Conservation (phyloP, 1,139 yeast species). For the Hemisphaericaspora xylofermentans region DNA sequence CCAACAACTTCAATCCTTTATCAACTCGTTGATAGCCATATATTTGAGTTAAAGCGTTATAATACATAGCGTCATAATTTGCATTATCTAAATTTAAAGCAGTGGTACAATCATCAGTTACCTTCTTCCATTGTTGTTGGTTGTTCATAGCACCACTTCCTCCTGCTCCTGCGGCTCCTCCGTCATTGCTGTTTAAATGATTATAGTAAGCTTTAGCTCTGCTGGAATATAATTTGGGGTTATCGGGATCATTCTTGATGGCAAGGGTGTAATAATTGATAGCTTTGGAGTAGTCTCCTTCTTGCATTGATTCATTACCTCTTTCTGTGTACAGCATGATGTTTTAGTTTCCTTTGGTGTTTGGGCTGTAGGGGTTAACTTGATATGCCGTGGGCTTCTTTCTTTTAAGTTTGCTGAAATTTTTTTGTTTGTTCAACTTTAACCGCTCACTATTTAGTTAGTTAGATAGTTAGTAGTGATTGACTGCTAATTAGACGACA, state of each 20-base stretch:
- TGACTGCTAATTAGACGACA: no score
- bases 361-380: no score
- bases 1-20: slow-evolving; percentile 26
- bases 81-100: slow-evolving; percentile 27
- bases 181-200: slow-evolving; percentile 6
- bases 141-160: no score
- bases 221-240: slow-evolving; percentile 15
- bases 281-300: slow-evolving; percentile 19
- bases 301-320: slow-evolving; percentile 13
- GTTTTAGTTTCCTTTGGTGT: background rate
- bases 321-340: slow-evolving; percentile 10
- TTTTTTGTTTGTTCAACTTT: no score
- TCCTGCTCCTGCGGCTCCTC: no score
- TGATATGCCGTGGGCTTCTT: no score
- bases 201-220: slow-evolving; percentile 21
- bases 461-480: no score
- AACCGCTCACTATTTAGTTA: no score
- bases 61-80: slow-evolving; percentile 23
- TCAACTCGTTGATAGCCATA: slow-evolving; percentile 23
- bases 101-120: slow-evolving; percentile 26
- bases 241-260: slow-evolving; percentile 14
- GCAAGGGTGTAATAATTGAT: slow-evolving; percentile 21
- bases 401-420: no score
- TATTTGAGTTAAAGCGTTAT: slow-evolving; percentile 25
- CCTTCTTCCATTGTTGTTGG: slow-evolving; percentile 18